Evolutionary conservation across 2,329 filamentous ascomycete genomes (phyloP).

Genomic region (Phyllosticta citribraziliensis): DNA sequence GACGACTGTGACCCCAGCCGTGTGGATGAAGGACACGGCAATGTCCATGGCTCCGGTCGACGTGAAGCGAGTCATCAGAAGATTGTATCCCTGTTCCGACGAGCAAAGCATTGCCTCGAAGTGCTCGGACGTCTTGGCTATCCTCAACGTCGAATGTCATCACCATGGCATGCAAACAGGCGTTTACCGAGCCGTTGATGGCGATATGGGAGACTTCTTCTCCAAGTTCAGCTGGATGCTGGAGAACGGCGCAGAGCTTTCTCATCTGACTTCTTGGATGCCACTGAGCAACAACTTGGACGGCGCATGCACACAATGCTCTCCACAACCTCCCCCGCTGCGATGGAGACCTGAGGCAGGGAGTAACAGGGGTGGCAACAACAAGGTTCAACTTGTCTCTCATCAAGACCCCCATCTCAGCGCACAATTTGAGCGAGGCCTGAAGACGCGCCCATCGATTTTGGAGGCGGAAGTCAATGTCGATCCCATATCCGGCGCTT

Average conservation of each 20-base stretch:
- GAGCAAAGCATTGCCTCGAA: background rate
- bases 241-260: slow-evolving; percentile 14
- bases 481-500: slow-evolving; percentile 9
- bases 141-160: slow-evolving; percentile 17
- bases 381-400: slow-evolving; percentile 7
- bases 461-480: slow-evolving; percentile 14
- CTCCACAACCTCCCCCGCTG: slow-evolving; percentile 18
- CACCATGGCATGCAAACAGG: background rate
- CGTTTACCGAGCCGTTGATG: background rate
- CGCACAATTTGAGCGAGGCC: slow-evolving; percentile 38
- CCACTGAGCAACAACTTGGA: background rate
- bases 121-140: slow-evolving; percentile 16
- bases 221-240: slow-evolving; percentile 18
- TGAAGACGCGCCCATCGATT: slow-evolving; percentile 37
- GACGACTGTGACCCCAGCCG: background rate
- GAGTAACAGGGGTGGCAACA: background rate
- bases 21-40: background rate
- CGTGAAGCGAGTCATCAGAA: background rate
- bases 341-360: slow-evolving; percentile 18
- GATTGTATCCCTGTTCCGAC: background rate
- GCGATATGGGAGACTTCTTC: slow-evolving; percentile 2
- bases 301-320: slow-evolving; percentile 16
- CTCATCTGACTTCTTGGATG: slow-evolving; percentile 17
- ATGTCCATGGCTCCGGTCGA: background rate
- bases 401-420: slow-evolving; percentile 36